These are phyloP conservation scores for Podaxis mareebaensis DNA, from an alignment of 768 basidiomycete genomes.

Conservation along the genomic window DNA sequence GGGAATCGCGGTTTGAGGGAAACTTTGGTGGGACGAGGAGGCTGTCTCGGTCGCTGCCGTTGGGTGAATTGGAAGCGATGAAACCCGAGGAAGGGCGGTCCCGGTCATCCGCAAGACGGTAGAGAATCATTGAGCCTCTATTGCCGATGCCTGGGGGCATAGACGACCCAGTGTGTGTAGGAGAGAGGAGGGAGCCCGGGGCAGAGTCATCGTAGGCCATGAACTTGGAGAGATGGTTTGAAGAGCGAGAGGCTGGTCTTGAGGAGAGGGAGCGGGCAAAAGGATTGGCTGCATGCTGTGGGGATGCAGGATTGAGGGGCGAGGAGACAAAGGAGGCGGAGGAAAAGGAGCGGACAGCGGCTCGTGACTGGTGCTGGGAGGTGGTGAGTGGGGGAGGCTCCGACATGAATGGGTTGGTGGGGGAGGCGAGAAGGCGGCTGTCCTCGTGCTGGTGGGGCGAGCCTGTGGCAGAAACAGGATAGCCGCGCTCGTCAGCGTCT, in stretches of 20 bases:
- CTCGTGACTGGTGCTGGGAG: conserved; percentile 9
- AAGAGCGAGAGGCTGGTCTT: conserved; percentile 7
- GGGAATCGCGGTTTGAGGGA: conserved; percentile 29
- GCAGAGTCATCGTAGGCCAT: conserved; percentile 6
- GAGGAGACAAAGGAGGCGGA: conserved; percentile 43
- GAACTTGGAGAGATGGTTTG: conserved; percentile 12
- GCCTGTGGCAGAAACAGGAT: not conserved
- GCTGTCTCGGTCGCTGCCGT: conserved; percentile 22
- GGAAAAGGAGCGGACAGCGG: conserved; percentile 12
- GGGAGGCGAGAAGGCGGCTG: conserved; percentile 18
- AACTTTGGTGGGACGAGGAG: conserved; percentile 36
- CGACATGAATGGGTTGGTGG: not conserved
- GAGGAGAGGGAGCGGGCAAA: conserved; percentile 19
- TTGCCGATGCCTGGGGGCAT: conserved; percentile 28
- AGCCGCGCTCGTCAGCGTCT: not conserved
- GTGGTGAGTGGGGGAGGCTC: conserved; percentile 8
- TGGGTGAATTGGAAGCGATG: not conserved
- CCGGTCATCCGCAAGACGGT: conserved; percentile 51
- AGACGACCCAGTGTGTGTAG: conserved; percentile 20
- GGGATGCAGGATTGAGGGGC: conserved; percentile 47
- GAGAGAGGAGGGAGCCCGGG: not conserved
- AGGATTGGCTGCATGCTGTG: conserved; percentile 21
- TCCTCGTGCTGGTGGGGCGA: conserved; percentile 15
- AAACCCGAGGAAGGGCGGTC: conserved; percentile 8
- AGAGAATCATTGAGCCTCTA: conserved; percentile 65